Conservation (phyloP, 805 yeast species). For the Sporopachydermia lactativora region DNA sequence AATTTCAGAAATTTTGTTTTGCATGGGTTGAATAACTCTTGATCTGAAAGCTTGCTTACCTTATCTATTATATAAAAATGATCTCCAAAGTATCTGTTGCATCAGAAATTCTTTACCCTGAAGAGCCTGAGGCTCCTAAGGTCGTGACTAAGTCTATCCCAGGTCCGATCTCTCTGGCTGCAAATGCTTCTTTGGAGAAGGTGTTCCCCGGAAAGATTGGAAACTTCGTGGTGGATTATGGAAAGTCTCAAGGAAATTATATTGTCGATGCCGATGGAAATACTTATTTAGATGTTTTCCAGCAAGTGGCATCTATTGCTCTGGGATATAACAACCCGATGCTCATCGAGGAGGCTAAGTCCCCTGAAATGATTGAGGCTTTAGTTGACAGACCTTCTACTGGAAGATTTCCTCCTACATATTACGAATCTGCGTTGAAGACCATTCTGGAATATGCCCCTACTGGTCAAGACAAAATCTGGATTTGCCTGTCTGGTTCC, state of each 20-base stretch:
- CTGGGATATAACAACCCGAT: slow-evolving; percentile 61
- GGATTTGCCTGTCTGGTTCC: slow-evolving; percentile 57
- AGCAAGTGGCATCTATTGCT: slow-evolving; percentile 59
- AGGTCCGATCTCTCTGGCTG: slow-evolving; percentile 29
- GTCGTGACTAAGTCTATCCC: slow-evolving; percentile 29
- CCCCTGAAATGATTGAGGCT: slow-evolving; percentile 49
- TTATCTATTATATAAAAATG: too few relatives aligned
- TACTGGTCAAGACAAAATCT: slow-evolving; percentile 40
- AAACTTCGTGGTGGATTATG: slow-evolving; percentile 50
- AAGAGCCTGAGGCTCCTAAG: slow-evolving; percentile 34
- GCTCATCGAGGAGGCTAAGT: slow-evolving; percentile 39
- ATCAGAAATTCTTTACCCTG: slow-evolving; percentile 30
- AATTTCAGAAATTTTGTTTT: too few relatives aligned
- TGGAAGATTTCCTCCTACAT: slow-evolving; percentile 47
- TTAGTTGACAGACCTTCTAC: slow-evolving; percentile 56
- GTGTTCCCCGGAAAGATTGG: slow-evolving; percentile 50
- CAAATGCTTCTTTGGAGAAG: slow-evolving; percentile 24
- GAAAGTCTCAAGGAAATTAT: slow-evolving; percentile 50
- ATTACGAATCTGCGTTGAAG: slow-evolving; percentile 32
- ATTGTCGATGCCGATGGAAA: slow-evolving; percentile 56
- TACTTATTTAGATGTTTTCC: slow-evolving; percentile 46
- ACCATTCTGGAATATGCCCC: slow-evolving; percentile 46
- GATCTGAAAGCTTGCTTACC: too few relatives aligned
- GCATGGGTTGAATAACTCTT: too few relatives aligned
- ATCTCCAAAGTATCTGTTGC: background rate